Percentiles rank a stretch among this genome's conserved stretches.
Conservation (phyloP, 192 early-diverging fungal genomes). For the Oehlia diaphana region DNA sequence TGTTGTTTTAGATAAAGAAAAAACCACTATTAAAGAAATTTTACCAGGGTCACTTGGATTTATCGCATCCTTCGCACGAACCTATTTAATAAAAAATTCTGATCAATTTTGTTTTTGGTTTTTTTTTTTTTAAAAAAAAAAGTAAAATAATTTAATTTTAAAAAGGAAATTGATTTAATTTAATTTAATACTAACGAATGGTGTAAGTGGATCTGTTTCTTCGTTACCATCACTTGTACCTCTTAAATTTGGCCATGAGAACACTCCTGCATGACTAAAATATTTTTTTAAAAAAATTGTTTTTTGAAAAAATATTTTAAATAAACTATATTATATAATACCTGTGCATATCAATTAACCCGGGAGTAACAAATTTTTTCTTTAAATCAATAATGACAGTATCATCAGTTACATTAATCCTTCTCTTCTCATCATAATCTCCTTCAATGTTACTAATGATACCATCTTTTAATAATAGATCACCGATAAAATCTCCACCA, state of each 20-base stretch:
- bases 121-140: background rate
- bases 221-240: constrained; percentile 68
- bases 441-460: constrained; percentile 49
- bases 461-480: constrained; percentile 59
- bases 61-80: constrained; percentile 69
- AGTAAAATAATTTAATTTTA: background rate
- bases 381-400: constrained; percentile 59
- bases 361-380: constrained; percentile 71
- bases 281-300: background rate
- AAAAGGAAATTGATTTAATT: background rate
- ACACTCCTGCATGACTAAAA: constrained; percentile 63
- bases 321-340: constrained; percentile 12
- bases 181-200: constrained; percentile 39
- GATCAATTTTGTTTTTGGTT: too few relatives aligned
- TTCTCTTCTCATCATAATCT: background rate
- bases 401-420: constrained; percentile 26
- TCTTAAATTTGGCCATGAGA: constrained; percentile 59
- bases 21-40: background rate
- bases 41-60: constrained; percentile 61
- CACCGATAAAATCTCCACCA: constrained; percentile 41
- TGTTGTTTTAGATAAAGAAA: background rate
- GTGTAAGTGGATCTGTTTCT: constrained; percentile 55
- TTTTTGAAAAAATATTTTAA: too few relatives aligned
- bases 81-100: background rate
- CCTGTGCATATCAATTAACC: constrained; percentile 76